These are phyloP conservation scores for Yamadazyma dushanensis DNA, from an alignment of 1,139 yeast genomes.

Conservation along the genomic window DNA sequence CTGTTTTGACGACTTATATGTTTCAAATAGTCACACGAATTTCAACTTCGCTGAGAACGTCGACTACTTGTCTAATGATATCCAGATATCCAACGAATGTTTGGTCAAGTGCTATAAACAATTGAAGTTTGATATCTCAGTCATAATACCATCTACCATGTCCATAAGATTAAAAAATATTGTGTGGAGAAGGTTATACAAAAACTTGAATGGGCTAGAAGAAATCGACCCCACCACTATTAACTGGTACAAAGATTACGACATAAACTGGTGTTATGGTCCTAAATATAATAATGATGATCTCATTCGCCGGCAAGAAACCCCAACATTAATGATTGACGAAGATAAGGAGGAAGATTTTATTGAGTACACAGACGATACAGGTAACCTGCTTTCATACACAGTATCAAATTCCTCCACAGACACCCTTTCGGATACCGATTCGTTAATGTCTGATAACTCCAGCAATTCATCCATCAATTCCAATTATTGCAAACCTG, in stretches of 20 bases:
- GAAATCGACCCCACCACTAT: conserved; percentile 37
- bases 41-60: conserved; percentile 31
- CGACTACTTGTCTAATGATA: conserved; percentile 31
- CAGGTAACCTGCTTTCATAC: conserved; percentile 1
- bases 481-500: background rate
- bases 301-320: conserved; percentile 5
- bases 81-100: conserved; percentile 13
- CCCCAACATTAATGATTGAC: background rate
- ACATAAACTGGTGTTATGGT: conserved; percentile 49
- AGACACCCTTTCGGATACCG: conserved; percentile 7
- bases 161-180: conserved; percentile 35
- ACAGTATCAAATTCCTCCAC: conserved; percentile 8
- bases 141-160: conserved; percentile 27
- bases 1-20: conserved; percentile 23
- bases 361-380: background rate
- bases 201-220: conserved; percentile 28
- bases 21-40: conserved; percentile 16
- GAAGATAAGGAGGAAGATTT: conserved; percentile 1
- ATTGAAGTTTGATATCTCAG: conserved; percentile 23
- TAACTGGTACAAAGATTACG: conserved; percentile 47
- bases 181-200: conserved; percentile 45
- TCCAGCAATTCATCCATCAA: conserved; percentile 7
- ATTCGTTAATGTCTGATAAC: conserved; percentile 5
- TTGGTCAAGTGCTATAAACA: conserved; percentile 19
- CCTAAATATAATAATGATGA: conserved; percentile 27